Base-by-base conservation (phyloP, 2,329 filamentous ascomycete genomes). In the Botrytis cinerea region DNA sequence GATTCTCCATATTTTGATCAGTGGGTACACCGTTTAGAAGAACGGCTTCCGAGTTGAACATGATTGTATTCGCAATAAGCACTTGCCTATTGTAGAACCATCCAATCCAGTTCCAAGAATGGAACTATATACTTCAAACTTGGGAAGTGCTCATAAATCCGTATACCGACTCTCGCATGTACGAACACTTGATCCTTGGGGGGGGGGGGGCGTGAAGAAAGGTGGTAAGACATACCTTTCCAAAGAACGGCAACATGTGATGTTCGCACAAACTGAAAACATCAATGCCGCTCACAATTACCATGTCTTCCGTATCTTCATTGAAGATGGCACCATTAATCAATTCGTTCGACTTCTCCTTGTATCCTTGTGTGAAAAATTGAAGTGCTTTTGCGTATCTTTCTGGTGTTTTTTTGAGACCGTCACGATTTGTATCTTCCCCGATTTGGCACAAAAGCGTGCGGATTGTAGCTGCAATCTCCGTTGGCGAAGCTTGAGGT, bases 241-340 rank as follows among this genome's bases (percentile, higher is more conserved):
- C 95, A 7, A 88, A 94, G 79, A 98, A 98, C 0, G 95, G 95
- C 20, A 98, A 94, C 80, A 98, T 87, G 81, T 98, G 95, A 82
- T 98, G 95, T 84, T 98, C 95, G 85, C 95, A 98, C 63, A 98
- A 86, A 75, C 92, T 95, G 83, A 94, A 97, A 32, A 98, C 89
- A 80, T 98, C 94, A 80, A 98, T 97, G 79, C 98, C 94, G 84
- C 96, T 97, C 75, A 98, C 93, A 79, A 98, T 97, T 57, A 98
- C 94, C 84, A 98, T 89, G 83, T 98, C 95, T 80, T 97, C 94
- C 81, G 97, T 94, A 77, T 95, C 93, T 82, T 98, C 95, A 79
- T 97, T 91, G 84, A 98, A 98, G 69, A 98, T 91, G 32, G 95
- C 95, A 64, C 90, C 89, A 81, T 98, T 98, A 75, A 98, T 92